These are phyloP conservation scores for Hypoxylon rubiginosum DNA, from an alignment of 2,329 filamentous ascomycete species.

Conservation along the genomic window DNA sequence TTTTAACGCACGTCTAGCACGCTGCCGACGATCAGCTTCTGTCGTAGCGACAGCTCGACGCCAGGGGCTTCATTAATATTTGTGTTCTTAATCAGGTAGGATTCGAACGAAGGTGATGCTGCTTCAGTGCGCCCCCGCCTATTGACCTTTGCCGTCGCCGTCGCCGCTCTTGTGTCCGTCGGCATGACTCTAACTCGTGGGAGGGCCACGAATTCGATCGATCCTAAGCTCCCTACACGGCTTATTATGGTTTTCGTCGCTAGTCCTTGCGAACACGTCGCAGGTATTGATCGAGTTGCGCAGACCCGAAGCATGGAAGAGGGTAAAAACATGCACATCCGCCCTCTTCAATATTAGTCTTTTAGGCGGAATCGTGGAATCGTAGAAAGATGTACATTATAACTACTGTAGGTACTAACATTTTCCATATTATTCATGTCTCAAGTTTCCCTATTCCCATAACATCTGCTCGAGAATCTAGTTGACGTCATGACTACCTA, in stretches of 20 bases:
- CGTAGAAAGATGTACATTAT: neutral
- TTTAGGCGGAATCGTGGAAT: too few relatives aligned
- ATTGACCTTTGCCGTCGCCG: constrained; percentile 38
- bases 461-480: constrained; percentile 1
- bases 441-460: constrained; percentile 8
- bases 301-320: too few relatives aligned
- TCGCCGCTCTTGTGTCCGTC: neutral
- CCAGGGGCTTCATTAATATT: constrained; percentile 65
- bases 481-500: constrained; percentile 15
- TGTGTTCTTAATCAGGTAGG: constrained; percentile 64
- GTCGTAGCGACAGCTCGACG: constrained; percentile 62
- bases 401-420: too few relatives aligned
- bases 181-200: constrained; percentile 10
- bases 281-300: too few relatives aligned
- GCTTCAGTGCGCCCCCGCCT: constrained; percentile 38
- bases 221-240: too few relatives aligned
- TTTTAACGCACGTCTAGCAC: constrained; percentile 65
- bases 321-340: too few relatives aligned
- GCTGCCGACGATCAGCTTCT: constrained; percentile 68
- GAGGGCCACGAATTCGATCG: too few relatives aligned
- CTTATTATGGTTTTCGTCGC: too few relatives aligned
- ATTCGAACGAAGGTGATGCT: constrained; percentile 43
- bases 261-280: too few relatives aligned
- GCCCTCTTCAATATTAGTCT: too few relatives aligned
- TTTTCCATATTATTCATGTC: neutral